These are phyloP conservation scores for Cercospora sojina DNA, from an alignment of 2,329 filamentous ascomycete genomes.

Conservation along the genomic window DNA sequence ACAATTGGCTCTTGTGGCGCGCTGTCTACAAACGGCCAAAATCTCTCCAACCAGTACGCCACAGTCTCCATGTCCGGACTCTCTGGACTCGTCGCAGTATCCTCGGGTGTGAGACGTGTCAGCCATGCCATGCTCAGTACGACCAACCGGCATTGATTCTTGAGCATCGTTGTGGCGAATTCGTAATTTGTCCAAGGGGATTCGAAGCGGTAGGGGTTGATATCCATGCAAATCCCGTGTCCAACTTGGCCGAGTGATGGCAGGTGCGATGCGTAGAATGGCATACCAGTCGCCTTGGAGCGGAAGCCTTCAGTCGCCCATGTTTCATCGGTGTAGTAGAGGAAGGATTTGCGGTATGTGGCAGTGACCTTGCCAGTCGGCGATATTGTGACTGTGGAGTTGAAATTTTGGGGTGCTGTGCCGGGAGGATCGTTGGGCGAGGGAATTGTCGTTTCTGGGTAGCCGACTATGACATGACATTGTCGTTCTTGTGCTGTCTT, in stretches of 20 bases:
- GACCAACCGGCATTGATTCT: conserved; percentile 59
- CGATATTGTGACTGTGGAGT: conserved; percentile 59
- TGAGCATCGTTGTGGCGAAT: conserved; percentile 58
- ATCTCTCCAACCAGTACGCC: conserved; percentile 70
- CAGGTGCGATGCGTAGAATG: conserved; percentile 43
- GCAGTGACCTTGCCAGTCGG: conserved; percentile 54
- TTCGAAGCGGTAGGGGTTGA: conserved; percentile 63
- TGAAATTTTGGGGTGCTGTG: conserved; percentile 47
- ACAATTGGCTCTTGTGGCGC: conserved; percentile 57
- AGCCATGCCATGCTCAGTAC: conserved; percentile 78
- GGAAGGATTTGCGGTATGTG: conserved; percentile 64
- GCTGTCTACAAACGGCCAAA: conserved; percentile 58
- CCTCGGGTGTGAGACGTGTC: conserved; percentile 55
- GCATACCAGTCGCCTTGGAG: conserved; percentile 13
- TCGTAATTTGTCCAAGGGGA: conserved; percentile 60
- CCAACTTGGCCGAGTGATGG: conserved; percentile 41
- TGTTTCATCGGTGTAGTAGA: conserved; percentile 66
- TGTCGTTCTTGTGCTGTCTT: conserved; percentile 64
- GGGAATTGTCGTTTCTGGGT: conserved; percentile 59
- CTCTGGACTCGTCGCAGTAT: conserved; percentile 48
- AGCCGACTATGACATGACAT: conserved; percentile 69
- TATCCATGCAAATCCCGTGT: conserved; percentile 56
- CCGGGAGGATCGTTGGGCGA: conserved; percentile 5
- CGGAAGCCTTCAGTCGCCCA: conserved; percentile 51
- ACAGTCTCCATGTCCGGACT: conserved; percentile 70